A percentile compares a stretch with the other conserved stretches of the same genome.
phyloP scores from a whole-genome alignment of 768 basidiomycete species.

The Phanerochaete sordida region DNA sequence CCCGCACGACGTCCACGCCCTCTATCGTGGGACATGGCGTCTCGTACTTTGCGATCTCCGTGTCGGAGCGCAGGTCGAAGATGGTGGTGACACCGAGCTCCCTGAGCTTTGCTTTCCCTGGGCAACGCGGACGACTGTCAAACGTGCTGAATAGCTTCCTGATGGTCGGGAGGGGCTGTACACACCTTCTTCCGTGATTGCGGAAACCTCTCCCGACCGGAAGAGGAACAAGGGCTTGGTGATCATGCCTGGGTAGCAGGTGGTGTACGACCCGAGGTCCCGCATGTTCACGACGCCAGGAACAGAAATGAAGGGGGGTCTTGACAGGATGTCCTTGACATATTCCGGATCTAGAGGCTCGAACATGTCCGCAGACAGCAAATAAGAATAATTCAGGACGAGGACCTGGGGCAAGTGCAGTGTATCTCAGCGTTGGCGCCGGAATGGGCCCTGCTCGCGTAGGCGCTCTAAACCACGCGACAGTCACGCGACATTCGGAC shows the following conservation, averaged over 20 bases:
- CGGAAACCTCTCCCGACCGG: constrained; percentile 71
- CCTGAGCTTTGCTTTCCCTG: constrained; percentile 57
- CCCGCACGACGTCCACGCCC: constrained; percentile 55
- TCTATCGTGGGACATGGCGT: constrained; percentile 60
- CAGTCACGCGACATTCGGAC: too few relatives aligned
- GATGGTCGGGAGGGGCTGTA: background rate
- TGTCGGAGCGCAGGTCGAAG: constrained; percentile 78
- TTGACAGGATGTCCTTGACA: constrained; percentile 61
- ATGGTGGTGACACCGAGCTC: constrained; percentile 63
- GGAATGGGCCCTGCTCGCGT: background rate
- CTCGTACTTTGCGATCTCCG: constrained; percentile 73
- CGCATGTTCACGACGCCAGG: constrained; percentile 75
- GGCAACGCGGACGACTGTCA: background rate
- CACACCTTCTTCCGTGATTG: constrained; percentile 68
- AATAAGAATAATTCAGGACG: background rate
- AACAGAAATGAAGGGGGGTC: constrained; percentile 66
- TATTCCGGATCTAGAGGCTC: constrained; percentile 65
- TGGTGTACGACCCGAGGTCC: constrained; percentile 64
- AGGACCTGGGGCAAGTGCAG: constrained; percentile 4
- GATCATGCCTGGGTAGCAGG: constrained; percentile 40
- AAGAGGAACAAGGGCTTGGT: constrained; percentile 58
- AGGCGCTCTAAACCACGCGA: background rate
- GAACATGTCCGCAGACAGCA: constrained; percentile 30
- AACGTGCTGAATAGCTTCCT: constrained; percentile 2
- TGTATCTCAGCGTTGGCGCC: background rate